Evolutionary conservation across 192 early-diverging fungal species (phyloP), one percentile per base, ranked within the genome.

Genomic region (Spizellomyces sp.): DNA sequence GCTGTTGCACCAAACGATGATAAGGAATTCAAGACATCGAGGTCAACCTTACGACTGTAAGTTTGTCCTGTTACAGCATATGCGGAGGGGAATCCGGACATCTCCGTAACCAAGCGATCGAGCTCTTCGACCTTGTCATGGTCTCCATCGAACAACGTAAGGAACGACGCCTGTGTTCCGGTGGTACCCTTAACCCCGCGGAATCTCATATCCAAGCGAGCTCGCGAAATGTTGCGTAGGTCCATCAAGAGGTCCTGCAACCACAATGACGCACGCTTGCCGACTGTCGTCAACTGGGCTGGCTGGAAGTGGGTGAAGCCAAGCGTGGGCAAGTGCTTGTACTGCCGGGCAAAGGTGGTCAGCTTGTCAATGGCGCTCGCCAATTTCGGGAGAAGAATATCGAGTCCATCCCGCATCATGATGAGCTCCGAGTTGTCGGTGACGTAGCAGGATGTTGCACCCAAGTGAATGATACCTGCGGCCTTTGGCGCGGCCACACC

Each of bases 271-370:
- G 95, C 93, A 62, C 97, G 90, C 85, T 99, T 99, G 63, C 97
- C 97, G 65, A 99, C 97, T 6, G 97, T 99, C 46, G 95, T 96
- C 64, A 99, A 82, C 77, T 99, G 97, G 36, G 97, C 97, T 48
- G 97, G 97, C 81, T 99, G 97, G 84, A 98, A 96, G 80, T 99
- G 97, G 48, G 97, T 99, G 79, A 99, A 99, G 22, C 97, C 97
- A 9, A 99, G 86, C 27, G 97, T 96, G 45, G 97, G 95, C 60
- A 95, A 81, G 65, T 87, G 88, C 73, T 90, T 89, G 83, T 96
- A 90, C 66, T 86, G 74, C 10, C 81, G 75, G 9, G 95, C 93
- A 83, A 99, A 99, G 36, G 75, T 77, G 27, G 89, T 76, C 58
- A 99, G 81, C 46, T 87, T 90, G 72, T 91, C 81, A 74, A 95